Conservation (phyloP, 805 yeast species). For the Saccharomycopsis sp. region DNA sequence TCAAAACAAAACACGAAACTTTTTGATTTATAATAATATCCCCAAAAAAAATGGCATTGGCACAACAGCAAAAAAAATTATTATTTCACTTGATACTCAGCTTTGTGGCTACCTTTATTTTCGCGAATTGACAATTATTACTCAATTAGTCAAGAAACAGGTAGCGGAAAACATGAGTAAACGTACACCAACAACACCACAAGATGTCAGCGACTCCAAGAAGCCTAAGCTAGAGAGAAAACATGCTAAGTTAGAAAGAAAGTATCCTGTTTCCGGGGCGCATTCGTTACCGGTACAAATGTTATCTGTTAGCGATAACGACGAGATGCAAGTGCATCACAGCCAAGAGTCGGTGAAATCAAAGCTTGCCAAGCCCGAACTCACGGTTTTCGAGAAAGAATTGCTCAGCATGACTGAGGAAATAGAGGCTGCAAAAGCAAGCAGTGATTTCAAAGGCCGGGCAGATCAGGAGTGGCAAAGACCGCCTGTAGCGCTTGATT, state of each 20-base stretch:
- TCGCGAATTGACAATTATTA: neutral
- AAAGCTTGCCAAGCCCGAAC: slow-evolving; percentile 28
- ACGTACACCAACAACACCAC: neutral
- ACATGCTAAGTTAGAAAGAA: slow-evolving; percentile 13
- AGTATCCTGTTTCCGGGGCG: slow-evolving; percentile 14
- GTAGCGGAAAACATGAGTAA: neutral
- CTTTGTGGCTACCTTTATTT: neutral
- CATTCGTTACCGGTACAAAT: slow-evolving; percentile 18
- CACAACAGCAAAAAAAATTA: too few species aligned
- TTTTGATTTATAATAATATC: too few species aligned
- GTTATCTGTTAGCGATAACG: neutral
- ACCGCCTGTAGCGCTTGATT: slow-evolving; percentile 48
- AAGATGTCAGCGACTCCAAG: neutral
- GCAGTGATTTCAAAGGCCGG: slow-evolving; percentile 12
- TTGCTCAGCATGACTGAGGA: slow-evolving; percentile 38
- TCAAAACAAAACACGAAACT: too few species aligned
- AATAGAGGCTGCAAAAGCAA: slow-evolving; percentile 22
- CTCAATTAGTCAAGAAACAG: neutral
- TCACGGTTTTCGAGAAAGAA: slow-evolving; percentile 48
- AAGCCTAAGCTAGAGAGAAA: slow-evolving; percentile 1
- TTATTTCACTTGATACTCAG: neutral
- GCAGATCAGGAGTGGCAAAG: slow-evolving; percentile 44
- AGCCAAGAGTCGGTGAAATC: neutral
- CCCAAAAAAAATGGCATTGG: too few species aligned
- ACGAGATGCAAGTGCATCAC: slow-evolving; percentile 13